Conservation (phyloP, 177 flowering plant genomes). For the Vitis hybrid region DNA sequence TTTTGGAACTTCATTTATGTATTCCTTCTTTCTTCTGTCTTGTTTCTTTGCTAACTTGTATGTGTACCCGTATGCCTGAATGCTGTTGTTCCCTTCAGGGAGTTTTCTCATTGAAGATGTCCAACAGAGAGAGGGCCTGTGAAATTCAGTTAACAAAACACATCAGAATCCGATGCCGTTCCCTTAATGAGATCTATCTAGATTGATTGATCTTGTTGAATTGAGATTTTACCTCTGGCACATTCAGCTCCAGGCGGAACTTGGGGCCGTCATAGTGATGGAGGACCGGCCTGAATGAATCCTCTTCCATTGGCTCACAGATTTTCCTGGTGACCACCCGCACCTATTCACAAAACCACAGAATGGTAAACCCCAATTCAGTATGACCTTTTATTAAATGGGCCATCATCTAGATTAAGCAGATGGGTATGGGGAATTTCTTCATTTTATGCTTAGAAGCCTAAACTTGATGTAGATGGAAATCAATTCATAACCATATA, state of each 20-base stretch:
- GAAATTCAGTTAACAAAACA: background rate
- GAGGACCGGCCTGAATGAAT: conserved; percentile 94
- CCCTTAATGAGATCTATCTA: background rate
- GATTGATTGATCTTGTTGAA: background rate
- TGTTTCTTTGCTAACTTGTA: background rate
- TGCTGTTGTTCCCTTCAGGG: conserved; percentile 11
- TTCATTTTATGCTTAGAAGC: no score
- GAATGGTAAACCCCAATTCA: background rate
- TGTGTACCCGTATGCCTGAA: background rate
- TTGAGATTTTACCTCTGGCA: conserved; percentile 71
- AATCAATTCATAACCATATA: no score
- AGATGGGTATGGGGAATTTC: no score
- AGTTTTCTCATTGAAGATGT: conserved; percentile 59
- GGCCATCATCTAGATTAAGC: no score
- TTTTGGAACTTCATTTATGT: background rate
- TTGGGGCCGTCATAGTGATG: conserved; percentile 99
- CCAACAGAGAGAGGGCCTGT: conserved; percentile 89
- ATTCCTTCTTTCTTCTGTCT: background rate
- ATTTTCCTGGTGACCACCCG: conserved; percentile 69
- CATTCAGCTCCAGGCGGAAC: conserved; percentile 85
- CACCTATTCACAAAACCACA: conserved; percentile 41
- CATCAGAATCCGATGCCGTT: background rate
- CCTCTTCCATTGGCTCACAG: conserved; percentile 89
- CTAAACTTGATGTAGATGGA: no score
- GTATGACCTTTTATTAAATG: no score